Evolutionary conservation across 768 basidiomycete species (phyloP), one percentile per base, ranked within the genome.

Genomic region (Boletales sp.): DNA sequence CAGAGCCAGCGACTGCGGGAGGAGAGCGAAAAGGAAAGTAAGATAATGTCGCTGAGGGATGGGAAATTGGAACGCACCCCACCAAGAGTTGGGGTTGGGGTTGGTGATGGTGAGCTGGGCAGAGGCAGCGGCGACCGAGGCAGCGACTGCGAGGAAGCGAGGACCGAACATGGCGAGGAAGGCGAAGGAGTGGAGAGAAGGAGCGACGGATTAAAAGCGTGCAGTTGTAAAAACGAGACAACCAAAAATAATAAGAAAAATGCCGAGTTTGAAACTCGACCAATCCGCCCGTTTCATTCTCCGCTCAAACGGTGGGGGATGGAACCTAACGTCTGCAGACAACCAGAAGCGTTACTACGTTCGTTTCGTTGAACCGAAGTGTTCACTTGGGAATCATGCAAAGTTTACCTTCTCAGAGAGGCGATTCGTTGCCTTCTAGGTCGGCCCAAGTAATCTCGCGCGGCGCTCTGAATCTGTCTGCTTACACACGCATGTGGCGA

Each of bases 21-120:
- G 15, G 13, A 31, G 39, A 47, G 41, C 5, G 42, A 30, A 14
- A 41, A 17, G 14, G 31, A 38, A 47, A 38, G 21, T 49, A 2
- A 46, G 46, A 40, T 25, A 34, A 25, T 19, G 36, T 31, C 9
- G 45, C 33, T 11, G 39, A 9, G 8, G 44, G 8, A 37, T 31
- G 34, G n/a, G 44, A 46, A 19, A 8, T 32, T 28, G 1, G 21
- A 13, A 74, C 80, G 44, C 51, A 86, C 84, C 78, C 84, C 84
- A 86, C 83, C 83, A 86, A 8, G 68, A 60, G 56, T 67, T 45
- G 2, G 72, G 37, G 31, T 72, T 69, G 2, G 84, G 84, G 37
- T 63, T 58, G 40, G 73, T 66, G 69, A 86, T 68, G 36, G 57
- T 31, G 49, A 82, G 76, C 33, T 52, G 50, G 8, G 53, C 61